Evolutionary conservation across 179 eudicot genomes (phyloP), one percentile per base, ranked within the genome.

Genomic region (Spinacia oleracea): DNA sequence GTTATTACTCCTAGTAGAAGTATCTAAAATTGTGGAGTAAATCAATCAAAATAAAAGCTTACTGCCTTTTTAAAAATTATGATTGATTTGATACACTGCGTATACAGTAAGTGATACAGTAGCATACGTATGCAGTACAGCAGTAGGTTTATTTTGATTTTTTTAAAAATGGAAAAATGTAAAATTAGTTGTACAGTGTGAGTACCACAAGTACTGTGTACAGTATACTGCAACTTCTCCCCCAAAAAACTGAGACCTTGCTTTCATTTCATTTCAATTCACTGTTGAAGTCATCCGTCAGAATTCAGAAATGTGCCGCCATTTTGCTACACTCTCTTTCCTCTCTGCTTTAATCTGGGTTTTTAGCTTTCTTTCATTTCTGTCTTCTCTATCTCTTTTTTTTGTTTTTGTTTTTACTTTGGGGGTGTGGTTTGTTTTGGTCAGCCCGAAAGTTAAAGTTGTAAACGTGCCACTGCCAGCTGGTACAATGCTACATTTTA

Each of bases 241-340:
- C 55, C 32, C 2, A 71, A 32, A 69, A 43, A 9, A 32, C 75
- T 15, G 62, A 21, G 15, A 5, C 35, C 72, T 62, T 60, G 65
- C 65, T 60, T 46, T 73, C 82, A 73, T 66, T 64, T 73, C 82
- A n/a, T 79, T 79, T 74, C 59, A 38, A 51, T 21, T 80, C 79
- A 59, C 74, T 64, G 46, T 66, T 51, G 1, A 21, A 35, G 6
- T 63, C 27, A 25, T 29, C 34, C 25, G 71, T 46, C 67, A 72
- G n/a, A n/a, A n/a, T n/a, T n/a, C n/a, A n/a, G 70, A 67, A 81
- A 66, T 77, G 25, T 76, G 87, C 87, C 87, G 87, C 81, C 87
- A 84, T 78, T 70, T 70, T 84, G 80, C 71, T 20, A 31, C 15
- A 18, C 5, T 21, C 16, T 20, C 64, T 55, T 6, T 66, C 3